Conservation (phyloP, 2,329 filamentous ascomycete genomes). For the Pseudonectria foliicola region DNA sequence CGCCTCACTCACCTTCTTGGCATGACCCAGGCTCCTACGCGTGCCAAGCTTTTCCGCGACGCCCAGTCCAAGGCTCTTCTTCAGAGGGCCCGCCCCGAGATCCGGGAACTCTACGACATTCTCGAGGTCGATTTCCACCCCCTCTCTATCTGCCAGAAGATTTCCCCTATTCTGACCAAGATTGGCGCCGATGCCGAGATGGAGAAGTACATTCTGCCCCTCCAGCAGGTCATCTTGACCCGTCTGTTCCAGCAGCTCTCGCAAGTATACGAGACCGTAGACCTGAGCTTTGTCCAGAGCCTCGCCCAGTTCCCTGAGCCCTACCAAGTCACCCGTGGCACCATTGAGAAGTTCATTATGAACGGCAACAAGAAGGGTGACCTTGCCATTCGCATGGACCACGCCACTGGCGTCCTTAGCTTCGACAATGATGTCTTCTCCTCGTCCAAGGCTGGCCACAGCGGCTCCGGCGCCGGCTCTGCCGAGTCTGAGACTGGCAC, state of each 20-base stretch:
- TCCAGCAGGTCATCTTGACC: slow-evolving; percentile 97
- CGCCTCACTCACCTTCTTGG: slow-evolving; percentile 92
- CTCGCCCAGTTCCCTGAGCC: slow-evolving; percentile 94
- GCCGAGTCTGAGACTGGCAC: slow-evolving; percentile 78
- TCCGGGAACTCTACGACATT: slow-evolving; percentile 95
- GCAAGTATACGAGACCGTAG: slow-evolving; percentile 97
- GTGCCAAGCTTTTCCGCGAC: slow-evolving; percentile 89
- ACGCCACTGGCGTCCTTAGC: slow-evolving; percentile 88
- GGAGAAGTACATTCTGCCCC: slow-evolving; percentile 90
- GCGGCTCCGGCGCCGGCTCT: slow-evolving; percentile 76
- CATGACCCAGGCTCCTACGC: slow-evolving; percentile 84
- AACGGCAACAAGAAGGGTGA: slow-evolving; percentile 99
- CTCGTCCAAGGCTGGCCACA: slow-evolving; percentile 84
- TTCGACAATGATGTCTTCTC: slow-evolving; percentile 99
- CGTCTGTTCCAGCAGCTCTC: slow-evolving; percentile 98
- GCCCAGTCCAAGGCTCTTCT: slow-evolving; percentile 90
- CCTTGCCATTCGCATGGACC: slow-evolving; percentile 89
- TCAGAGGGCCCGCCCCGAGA: slow-evolving; percentile 87
- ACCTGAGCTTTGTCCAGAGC: slow-evolving; percentile 85
- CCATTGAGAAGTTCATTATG: slow-evolving; percentile 99
- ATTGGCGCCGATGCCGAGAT: slow-evolving; percentile 92
- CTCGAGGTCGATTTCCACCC: slow-evolving; percentile 99
- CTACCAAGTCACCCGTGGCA: slow-evolving; percentile 83
- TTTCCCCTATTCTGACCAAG: slow-evolving; percentile 88
- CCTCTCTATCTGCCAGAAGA: slow-evolving; percentile 97